phyloP scores from a whole-genome alignment of 495 filamentous ascomycete genomes.

The Penicillium paradoxum region DNA sequence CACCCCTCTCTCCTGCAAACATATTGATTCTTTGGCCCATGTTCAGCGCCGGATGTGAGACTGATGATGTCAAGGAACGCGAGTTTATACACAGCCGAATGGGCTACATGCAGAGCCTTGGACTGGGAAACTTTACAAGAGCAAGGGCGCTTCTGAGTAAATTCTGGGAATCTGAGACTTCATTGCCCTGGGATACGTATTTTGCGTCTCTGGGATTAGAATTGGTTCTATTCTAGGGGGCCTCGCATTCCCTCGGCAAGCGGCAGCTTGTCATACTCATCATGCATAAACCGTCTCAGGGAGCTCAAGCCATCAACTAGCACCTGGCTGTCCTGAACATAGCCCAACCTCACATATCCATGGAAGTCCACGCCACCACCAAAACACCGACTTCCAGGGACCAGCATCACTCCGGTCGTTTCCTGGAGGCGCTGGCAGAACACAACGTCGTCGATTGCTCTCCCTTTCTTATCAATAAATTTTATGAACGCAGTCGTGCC shows the following conservation, averaged over 20 bases:
- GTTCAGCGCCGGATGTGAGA: slow-evolving; percentile 34
- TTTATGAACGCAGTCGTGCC: slow-evolving; percentile 81
- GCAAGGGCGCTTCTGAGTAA: slow-evolving; percentile 16
- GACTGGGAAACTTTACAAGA: slow-evolving; percentile 35
- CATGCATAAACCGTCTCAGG: slow-evolving; percentile 57
- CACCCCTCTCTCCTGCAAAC: slow-evolving; percentile 23
- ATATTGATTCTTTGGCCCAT: slow-evolving; percentile 34
- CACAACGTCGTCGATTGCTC: slow-evolving; percentile 60
- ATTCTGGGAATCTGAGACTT: slow-evolving; percentile 20
- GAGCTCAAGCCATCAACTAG: slow-evolving; percentile 59
- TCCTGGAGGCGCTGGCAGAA: slow-evolving; percentile 66
- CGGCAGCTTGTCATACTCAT: slow-evolving; percentile 42
- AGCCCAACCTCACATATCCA: slow-evolving; percentile 76
- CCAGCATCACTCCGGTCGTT: slow-evolving; percentile 68
- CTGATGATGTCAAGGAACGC: slow-evolving; percentile 14
- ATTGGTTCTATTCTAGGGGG: slow-evolving; percentile 25
- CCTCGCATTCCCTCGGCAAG: background rate
- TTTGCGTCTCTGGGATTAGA: slow-evolving; percentile 20
- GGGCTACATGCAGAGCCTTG: slow-evolving; percentile 26
- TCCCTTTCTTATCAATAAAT: slow-evolving; percentile 52
- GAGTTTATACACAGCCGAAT: slow-evolving; percentile 24
- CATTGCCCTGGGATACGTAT: slow-evolving; percentile 26
- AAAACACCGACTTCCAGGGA: slow-evolving; percentile 73
- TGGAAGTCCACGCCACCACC: slow-evolving; percentile 61
- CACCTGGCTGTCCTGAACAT: slow-evolving; percentile 62